phyloP scores from a whole-genome alignment of 2,329 filamentous ascomycete genomes.

The Ambrosiella cleistominuta region DNA sequence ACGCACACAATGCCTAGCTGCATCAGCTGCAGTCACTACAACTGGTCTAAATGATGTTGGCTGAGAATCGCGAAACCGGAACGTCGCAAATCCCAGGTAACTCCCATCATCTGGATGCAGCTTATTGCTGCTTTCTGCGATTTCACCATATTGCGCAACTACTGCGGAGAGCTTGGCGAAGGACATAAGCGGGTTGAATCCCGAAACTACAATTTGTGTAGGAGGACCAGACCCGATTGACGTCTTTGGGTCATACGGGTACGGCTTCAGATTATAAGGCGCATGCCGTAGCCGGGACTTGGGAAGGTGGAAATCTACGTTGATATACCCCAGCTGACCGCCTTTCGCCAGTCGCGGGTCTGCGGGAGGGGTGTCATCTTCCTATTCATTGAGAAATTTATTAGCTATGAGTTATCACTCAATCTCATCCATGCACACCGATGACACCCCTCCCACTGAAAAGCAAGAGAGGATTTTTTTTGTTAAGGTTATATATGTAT shows the following conservation, averaged over 20 bases:
- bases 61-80: constrained; percentile 62
- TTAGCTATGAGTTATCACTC: constrained; percentile 12
- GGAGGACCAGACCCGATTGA: constrained; percentile 81
- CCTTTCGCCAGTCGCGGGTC: constrained; percentile 68
- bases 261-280: constrained; percentile 66
- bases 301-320: constrained; percentile 49
- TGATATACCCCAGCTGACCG: constrained; percentile 48
- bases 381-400: constrained; percentile 40
- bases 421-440: constrained; percentile 19
- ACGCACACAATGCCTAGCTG: constrained; percentile 64
- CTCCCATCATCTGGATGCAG: constrained; percentile 89
- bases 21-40: constrained; percentile 52
- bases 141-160: constrained; percentile 70
- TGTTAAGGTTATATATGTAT: constrained; percentile 10
- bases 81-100: constrained; percentile 82
- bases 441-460: constrained; percentile 38
- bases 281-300: constrained; percentile 55
- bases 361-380: constrained; percentile 59
- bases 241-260: constrained; percentile 62
- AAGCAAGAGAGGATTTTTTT: constrained; percentile 7
- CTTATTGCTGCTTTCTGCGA: constrained; percentile 80
- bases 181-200: constrained; percentile 80
- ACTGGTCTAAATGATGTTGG: constrained; percentile 31
- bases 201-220: constrained; percentile 79
- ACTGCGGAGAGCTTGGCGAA: constrained; percentile 60